A percentile compares a stretch with the other conserved stretches of the same genome.
Conservation (phyloP, 139 green algal species). For the Chlamydomonas sp. region DNA sequence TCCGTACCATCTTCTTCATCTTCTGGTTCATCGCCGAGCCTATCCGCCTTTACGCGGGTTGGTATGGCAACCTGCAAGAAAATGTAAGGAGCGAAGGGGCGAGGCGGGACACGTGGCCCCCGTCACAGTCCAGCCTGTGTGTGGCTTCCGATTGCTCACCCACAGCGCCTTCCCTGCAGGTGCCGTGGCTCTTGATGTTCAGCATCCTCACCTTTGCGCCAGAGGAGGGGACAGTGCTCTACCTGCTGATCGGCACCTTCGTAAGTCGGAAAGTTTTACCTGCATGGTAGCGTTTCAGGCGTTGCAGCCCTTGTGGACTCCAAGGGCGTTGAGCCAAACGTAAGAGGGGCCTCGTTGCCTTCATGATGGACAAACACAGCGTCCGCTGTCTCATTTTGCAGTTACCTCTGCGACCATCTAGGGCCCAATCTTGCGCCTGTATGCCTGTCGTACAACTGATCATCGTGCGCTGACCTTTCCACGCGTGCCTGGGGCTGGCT, state of each 20-base stretch:
- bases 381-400: no score
- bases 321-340: no score
- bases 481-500: not conserved
- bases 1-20: slow-evolving; percentile 54
- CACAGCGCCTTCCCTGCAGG: slow-evolving; percentile 27
- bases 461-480: not conserved
- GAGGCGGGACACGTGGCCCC: not conserved
- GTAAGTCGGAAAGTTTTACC: slow-evolving; percentile 16
- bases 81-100: slow-evolving; percentile 46
- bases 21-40: slow-evolving; percentile 68
- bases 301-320: no score
- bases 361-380: no score
- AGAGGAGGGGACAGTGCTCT: slow-evolving; percentile 46
- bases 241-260: slow-evolving; percentile 53
- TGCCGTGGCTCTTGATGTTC: slow-evolving; percentile 68
- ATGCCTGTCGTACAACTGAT: no score
- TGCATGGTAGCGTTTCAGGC: no score
- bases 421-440: no score
- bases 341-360: no score
- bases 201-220: slow-evolving; percentile 53
- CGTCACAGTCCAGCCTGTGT: not conserved
- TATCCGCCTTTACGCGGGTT: slow-evolving; percentile 51
- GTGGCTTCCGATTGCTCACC: not conserved
- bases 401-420: no score
- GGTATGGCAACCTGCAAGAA: slow-evolving; percentile 68